These are phyloP conservation scores for Heterobasidion occidentale DNA, from an alignment of 1,284 basidiomycete genomes.

Conservation along the genomic window DNA sequence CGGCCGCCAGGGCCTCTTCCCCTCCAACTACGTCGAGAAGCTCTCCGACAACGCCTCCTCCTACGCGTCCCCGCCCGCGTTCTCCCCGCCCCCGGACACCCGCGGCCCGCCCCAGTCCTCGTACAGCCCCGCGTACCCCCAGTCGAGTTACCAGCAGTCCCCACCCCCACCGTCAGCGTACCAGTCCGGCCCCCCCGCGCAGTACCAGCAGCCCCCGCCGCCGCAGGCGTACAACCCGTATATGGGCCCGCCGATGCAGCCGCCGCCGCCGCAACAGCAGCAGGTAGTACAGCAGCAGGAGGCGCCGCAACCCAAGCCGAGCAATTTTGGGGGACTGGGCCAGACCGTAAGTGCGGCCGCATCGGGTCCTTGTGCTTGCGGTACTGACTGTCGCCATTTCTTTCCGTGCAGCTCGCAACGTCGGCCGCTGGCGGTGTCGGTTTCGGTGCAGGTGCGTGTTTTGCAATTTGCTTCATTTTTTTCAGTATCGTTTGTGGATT, in stretches of 20 bases:
- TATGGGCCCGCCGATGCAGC: conserved; percentile 7
- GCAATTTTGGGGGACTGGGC: conserved; percentile 50
- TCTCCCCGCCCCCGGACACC: conserved; percentile 10
- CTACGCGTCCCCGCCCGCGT: conserved; percentile 8
- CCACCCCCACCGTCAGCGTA: conserved; percentile 16
- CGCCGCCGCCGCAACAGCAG: conserved; percentile 22
- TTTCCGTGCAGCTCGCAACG: conserved; percentile 44
- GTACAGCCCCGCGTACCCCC: not conserved
- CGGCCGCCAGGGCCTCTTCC: conserved; percentile 58
- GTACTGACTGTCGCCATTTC: not conserved
- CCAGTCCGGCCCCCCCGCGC: conserved; percentile 11
- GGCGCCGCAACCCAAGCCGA: conserved; percentile 40
- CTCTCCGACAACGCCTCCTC: conserved; percentile 15
- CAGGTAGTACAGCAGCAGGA: conserved; percentile 21
- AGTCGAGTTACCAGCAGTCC: conserved; percentile 5
- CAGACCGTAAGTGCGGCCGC: conserved; percentile 37
- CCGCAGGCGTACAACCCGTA: conserved; percentile 15
- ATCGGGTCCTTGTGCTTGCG: not conserved
- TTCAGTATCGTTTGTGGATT: not conserved
- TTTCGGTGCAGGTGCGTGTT: conserved; percentile 48
- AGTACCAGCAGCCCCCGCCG: conserved; percentile 24
- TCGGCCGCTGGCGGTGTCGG: conserved; percentile 66
- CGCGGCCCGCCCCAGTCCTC: not conserved
- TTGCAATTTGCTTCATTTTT: not conserved
- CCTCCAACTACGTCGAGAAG: conserved; percentile 54